phyloP scores from a whole-genome alignment of 805 yeast species.

The Starmerella stellata region DNA sequence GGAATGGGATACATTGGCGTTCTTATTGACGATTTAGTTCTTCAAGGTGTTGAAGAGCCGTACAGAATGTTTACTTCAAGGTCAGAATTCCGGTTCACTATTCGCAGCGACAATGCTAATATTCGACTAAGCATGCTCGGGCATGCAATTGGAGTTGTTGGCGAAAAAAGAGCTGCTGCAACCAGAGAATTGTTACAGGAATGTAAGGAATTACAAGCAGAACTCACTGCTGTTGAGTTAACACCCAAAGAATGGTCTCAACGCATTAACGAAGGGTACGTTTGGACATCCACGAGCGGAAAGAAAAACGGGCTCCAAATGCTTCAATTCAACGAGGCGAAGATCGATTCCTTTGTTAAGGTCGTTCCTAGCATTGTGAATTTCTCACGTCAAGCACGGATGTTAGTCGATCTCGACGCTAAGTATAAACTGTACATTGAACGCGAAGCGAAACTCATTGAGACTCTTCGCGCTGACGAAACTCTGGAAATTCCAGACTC shows the following conservation, averaged over 20 bases:
- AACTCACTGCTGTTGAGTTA: constrained; percentile 29
- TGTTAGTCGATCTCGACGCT: constrained; percentile 59
- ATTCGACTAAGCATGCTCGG: constrained; percentile 60
- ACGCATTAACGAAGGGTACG: constrained; percentile 23
- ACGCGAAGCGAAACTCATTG: constrained; percentile 52
- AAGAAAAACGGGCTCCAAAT: constrained; percentile 20
- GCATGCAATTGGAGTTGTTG: constrained; percentile 44
- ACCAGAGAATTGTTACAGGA: constrained; percentile 29
- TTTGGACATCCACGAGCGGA: constrained; percentile 38
- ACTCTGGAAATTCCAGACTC: constrained; percentile 47
- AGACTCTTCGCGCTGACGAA: constrained; percentile 75
- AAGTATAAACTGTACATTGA: constrained; percentile 63
- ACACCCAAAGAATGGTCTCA: constrained; percentile 48
- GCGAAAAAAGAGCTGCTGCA: constrained; percentile 36
- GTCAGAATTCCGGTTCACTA: constrained; percentile 78
- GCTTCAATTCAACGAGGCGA: constrained; percentile 43
- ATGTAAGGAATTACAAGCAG: constrained; percentile 30
- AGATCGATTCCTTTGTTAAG: constrained; percentile 30
- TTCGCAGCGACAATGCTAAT: constrained; percentile 90
- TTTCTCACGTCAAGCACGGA: constrained; percentile 31
- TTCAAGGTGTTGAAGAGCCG: constrained; percentile 93
- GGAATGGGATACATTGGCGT: constrained; percentile 86
- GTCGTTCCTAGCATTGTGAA: constrained; percentile 26
- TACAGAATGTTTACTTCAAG: constrained; percentile 96
- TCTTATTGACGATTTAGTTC: constrained; percentile 77